Evolutionary conservation across 768 basidiomycete species (phyloP).

Genomic region (Gymnopilus dilepis): DNA sequence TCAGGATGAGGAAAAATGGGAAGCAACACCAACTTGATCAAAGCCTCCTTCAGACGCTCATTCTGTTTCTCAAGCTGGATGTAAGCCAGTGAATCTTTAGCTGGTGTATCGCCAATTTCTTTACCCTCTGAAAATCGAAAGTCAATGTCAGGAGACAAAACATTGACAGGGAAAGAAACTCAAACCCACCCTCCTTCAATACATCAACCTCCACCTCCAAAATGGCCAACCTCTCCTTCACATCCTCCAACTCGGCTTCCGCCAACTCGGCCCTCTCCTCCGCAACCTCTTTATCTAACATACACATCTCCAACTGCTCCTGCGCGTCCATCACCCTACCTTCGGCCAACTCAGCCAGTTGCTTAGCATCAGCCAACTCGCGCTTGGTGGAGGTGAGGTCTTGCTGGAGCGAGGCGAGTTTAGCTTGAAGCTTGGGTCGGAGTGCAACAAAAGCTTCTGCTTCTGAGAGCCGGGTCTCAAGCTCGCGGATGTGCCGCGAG

Average conservation of each 20-base stretch:
- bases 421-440: slow-evolving; percentile 90
- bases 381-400: slow-evolving; percentile 80
- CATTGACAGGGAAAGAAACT: slow-evolving; percentile 19
- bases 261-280: slow-evolving; percentile 89
- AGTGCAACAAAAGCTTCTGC: slow-evolving; percentile 83
- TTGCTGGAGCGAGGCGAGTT: slow-evolving; percentile 79
- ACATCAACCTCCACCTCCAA: slow-evolving; percentile 86
- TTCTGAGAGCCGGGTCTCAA: slow-evolving; percentile 84
- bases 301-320: slow-evolving; percentile 93
- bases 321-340: slow-evolving; percentile 74
- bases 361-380: slow-evolving; percentile 76
- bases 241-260: slow-evolving; percentile 76
- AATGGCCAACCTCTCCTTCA: slow-evolving; percentile 78
- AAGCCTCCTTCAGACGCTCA: slow-evolving; percentile 91
- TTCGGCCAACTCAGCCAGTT: slow-evolving; percentile 75
- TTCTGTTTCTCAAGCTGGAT: slow-evolving; percentile 97
- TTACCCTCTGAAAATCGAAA: slow-evolving; percentile 21
- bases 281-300: slow-evolving; percentile 95
- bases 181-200: slow-evolving; percentile 60
- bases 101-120: slow-evolving; percentile 36
- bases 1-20: neutral
- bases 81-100: slow-evolving; percentile 67
- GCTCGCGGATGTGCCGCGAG: slow-evolving; percentile 78
- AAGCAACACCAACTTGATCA: slow-evolving; percentile 64
- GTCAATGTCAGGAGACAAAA: slow-evolving; percentile 4